Evolutionary conservation across 805 yeast species (phyloP).

Genomic region (Kuraishia capsulata): DNA sequence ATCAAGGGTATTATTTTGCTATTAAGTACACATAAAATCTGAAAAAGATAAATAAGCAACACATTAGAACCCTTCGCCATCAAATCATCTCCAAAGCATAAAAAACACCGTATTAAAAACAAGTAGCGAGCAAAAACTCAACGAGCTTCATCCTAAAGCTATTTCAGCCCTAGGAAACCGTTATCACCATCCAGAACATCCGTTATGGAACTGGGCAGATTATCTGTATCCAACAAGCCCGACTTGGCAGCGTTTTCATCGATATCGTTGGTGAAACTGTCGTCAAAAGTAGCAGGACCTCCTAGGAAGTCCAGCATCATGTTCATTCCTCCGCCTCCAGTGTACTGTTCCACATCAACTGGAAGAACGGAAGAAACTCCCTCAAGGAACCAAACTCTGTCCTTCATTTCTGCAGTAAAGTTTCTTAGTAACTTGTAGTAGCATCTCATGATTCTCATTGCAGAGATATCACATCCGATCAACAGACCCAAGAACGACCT

Average conservation of each 20-base stretch:
- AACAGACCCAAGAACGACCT: slow-evolving; percentile 67
- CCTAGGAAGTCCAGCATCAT: slow-evolving; percentile 86
- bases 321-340: slow-evolving; percentile 88
- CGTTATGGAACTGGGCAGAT: slow-evolving; percentile 47
- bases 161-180: slow-evolving; percentile 19
- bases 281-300: slow-evolving; percentile 35
- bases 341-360: slow-evolving; percentile 83
- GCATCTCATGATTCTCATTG: slow-evolving; percentile 86
- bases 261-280: slow-evolving; percentile 31
- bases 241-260: slow-evolving; percentile 31
- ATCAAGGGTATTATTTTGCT: not conserved
- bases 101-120: no score
- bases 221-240: slow-evolving; percentile 43
- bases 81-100: no score
- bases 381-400: slow-evolving; percentile 87
- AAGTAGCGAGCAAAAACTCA: no score
- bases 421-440: slow-evolving; percentile 76
- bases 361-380: slow-evolving; percentile 87
- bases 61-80: no score
- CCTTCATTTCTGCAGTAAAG: slow-evolving; percentile 81
- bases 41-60: slow-evolving; percentile 1
- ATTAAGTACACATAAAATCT: not conserved
- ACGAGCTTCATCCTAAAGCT: no score
- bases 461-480: slow-evolving; percentile 77
- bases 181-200: slow-evolving; percentile 39